Evolutionary conservation across 164 flowering plant genomes (phyloP), one percentile per base, ranked within the genome.

Genomic region (Vitis labrusca): DNA sequence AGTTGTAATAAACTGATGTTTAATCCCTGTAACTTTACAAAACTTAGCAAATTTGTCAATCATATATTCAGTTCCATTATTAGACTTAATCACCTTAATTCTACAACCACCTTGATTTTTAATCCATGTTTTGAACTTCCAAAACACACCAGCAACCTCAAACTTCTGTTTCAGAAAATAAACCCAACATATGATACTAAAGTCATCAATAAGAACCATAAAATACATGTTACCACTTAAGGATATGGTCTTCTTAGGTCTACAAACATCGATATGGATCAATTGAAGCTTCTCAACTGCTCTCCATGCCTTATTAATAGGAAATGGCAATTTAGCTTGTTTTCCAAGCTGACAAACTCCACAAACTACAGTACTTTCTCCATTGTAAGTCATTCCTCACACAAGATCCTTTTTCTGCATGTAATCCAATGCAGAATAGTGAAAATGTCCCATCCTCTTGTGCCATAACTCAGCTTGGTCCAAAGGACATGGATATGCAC

Each of bases 171-270:
- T 15, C 0, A 66, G 8, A 44, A 55, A 67, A 16, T 30, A 67
- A n/a, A 56, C 61, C 52, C 52, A 56, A 8, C 30, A 14, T 61
- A 55, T 67, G 2, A 61, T 67, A 0, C 52, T 51, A 15, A 9
- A 44, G 15, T 67, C 70, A 56, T 67, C 51, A 55, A 56, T 67
- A n/a, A 67, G 56, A 14, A 67, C 37, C 8, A 67, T 11, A 54
- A 67, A 67, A 17, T 37, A 56, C 13, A 10, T 67, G 30, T 67
- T 67, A 15, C 47, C 9, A 16, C 8, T n/a, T 1, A 16, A n/a
- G 5, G 44, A 30, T 4, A 7, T 13, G 2, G 52, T 56, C 14
- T 17, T 55, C 54, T 56, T 67, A 2, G 61, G 61, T 2, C 61
- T 50, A 56, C 30, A 67, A 6, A 55, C 10, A 29, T 55, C 61